Base-by-base conservation (phyloP, 2,329 filamentous ascomycete species). In the Furcasterigmium furcatum region DNA sequence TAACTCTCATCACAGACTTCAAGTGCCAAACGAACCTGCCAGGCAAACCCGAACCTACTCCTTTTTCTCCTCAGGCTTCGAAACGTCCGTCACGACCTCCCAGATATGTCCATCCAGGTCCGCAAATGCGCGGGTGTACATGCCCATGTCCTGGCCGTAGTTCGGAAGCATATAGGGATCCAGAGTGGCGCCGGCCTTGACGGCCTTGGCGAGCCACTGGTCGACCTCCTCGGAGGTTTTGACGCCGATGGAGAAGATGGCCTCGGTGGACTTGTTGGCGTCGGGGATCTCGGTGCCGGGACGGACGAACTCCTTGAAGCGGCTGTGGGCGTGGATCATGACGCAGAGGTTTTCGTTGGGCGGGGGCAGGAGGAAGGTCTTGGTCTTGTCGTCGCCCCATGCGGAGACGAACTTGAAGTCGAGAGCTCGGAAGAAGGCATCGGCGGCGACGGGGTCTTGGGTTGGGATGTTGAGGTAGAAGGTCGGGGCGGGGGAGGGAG, bases 51-150 rank as follows among this genome's bases (percentile, higher is more conserved):
- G 29, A 12, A 5, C 14, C 30, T 32, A 32, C 30, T 32, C 30
- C 30, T 32, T n/a, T 16, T 32, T 32, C 30, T 32, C 30, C 30
- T 3, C 13, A 8, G 13, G 7, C 30, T 7, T 7, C 13, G 30
- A 9, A 13, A 32, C 5, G 9, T 13, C 13, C 9, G 30, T n/a
- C 30, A 41, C 27, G 16, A 44, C 50, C 47, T 58, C 55, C 55
- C 55, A 56, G n/a, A 55, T 52, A 39, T 58, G 53, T 3, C 54
- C 54, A 45, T 55, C 54, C 32, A 52, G n/a, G 27, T 58, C 54
- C 20, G 49, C 44, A 38, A 54, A 55, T 21, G 51, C 54, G 14
- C 55, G 51, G 4, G 46, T 36, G 32, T 58, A 58, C 48, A 58
- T 48, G 10, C 53, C 52, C 12, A 36, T 40, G 4, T 40, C 45